A percentile compares a stretch with the other conserved stretches of the same genome.
Evolutionary conservation across 1,284 basidiomycete species (phyloP).

Genomic region (Ustilago cynodontis): DNA sequence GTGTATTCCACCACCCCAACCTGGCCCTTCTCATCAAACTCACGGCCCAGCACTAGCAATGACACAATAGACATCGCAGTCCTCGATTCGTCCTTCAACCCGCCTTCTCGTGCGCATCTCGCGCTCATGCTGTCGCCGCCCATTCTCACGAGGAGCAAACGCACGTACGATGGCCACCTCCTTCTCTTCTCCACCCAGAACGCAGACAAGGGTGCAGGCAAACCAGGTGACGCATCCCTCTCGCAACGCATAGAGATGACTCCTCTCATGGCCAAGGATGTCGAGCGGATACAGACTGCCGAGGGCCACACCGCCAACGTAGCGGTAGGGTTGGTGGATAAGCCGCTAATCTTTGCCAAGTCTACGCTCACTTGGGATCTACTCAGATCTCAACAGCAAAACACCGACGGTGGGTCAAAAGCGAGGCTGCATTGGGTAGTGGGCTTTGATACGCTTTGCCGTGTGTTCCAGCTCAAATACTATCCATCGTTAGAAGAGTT

Average conservation of each 20-base stretch:
- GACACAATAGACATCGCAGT: constrained; percentile 72
- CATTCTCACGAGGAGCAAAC: constrained; percentile 57
- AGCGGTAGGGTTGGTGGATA: constrained; percentile 85
- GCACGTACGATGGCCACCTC: constrained; percentile 79
- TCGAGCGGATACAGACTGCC: constrained; percentile 37
- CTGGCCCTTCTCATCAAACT: constrained; percentile 32
- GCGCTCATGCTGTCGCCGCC: constrained; percentile 76
- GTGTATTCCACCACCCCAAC: constrained; percentile 44
- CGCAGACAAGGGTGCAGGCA: constrained; percentile 82
- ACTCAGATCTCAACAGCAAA: constrained; percentile 67
- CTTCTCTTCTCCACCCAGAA: constrained; percentile 88
- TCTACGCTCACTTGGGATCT: constrained; percentile 75
- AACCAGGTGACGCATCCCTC: constrained; percentile 75
- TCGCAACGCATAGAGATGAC: constrained; percentile 69
- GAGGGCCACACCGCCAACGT: constrained; percentile 72
- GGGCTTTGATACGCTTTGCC: constrained; percentile 88
- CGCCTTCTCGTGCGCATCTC: constrained; percentile 87
- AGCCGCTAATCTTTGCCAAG: constrained; percentile 90
- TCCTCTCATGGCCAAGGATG: constrained; percentile 62
- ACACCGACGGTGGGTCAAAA: neutral
- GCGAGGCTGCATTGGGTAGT: constrained; percentile 77
- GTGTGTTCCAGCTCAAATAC: constrained; percentile 84
- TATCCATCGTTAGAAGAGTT: constrained; percentile 76
- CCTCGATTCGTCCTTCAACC: constrained; percentile 94
- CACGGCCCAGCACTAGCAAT: neutral